These are phyloP conservation scores for Picochlorum sp. DNA, from an alignment of 139 green algal species.

Conservation along the genomic window DNA sequence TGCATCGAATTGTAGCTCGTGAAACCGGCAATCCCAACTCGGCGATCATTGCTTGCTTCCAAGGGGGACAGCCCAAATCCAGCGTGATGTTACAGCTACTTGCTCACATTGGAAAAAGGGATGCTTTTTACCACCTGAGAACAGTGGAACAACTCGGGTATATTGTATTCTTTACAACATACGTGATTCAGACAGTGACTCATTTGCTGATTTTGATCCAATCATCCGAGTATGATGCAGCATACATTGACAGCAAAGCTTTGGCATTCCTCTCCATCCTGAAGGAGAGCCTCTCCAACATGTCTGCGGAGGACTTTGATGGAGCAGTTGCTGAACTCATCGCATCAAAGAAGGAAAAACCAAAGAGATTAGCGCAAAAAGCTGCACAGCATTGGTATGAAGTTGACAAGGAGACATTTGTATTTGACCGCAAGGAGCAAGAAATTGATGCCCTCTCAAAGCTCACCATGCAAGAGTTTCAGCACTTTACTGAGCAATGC, in stretches of 20 bases:
- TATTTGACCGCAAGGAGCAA: constrained; percentile 35
- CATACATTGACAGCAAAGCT: constrained; percentile 45
- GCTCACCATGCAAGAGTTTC: constrained; percentile 45
- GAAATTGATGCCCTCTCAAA: constrained; percentile 52
- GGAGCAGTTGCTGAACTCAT: constrained; percentile 55
- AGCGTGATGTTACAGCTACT: constrained; percentile 64
- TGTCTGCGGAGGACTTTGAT: constrained; percentile 29
- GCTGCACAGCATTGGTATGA: constrained; percentile 40
- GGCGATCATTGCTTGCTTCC: constrained; percentile 53
- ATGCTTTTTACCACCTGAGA: constrained; percentile 78
- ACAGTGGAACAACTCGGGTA: constrained; percentile 62
- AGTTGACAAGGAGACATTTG: constrained; percentile 37
- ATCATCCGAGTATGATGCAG: constrained; percentile 39
- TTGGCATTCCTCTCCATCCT: constrained; percentile 59
- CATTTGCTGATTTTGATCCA: constrained; percentile 52
- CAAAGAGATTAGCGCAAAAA: constrained; percentile 55
- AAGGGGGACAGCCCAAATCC: constrained; percentile 62
- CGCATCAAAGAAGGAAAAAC: constrained; percentile 71
- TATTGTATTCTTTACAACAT: constrained; percentile 18
- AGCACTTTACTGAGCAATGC: constrained; percentile 39
- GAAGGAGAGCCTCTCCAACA: constrained; percentile 8
- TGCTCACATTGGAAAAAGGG: constrained; percentile 62
- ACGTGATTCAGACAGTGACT: constrained; percentile 19
- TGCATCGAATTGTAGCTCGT: constrained; percentile 33
- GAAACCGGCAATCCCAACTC: constrained; percentile 74